Evolutionary conservation across 164 flowering plant genomes (phyloP).

Genomic region (Magnolia kwangsiensis): DNA sequence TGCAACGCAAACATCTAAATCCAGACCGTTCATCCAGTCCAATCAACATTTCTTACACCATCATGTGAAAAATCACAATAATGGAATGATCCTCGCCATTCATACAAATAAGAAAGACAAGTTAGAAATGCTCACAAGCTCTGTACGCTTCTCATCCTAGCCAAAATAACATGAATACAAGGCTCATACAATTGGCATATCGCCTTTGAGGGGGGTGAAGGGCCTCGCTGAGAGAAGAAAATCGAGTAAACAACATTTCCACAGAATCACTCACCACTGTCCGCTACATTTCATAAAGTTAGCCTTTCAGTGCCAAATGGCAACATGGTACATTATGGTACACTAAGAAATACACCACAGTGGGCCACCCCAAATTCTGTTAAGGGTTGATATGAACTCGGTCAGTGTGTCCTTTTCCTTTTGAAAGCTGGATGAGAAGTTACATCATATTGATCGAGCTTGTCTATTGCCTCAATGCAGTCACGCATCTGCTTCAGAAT

Average conservation of each 20-base stretch:
- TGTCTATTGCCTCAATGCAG: constrained; percentile 51
- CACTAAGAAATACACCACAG: not conserved
- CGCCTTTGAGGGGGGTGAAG: not conserved
- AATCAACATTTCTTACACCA: not conserved
- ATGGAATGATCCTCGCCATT: constrained; percentile 4
- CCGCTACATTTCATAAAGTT: not conserved
- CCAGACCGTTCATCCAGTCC: not conserved
- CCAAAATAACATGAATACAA: constrained; percentile 1
- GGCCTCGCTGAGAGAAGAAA: not conserved
- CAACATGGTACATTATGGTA: constrained; percentile 2
- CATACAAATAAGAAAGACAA: not conserved
- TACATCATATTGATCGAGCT: constrained; percentile 35
- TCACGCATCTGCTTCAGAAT: constrained; percentile 61
- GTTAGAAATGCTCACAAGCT: not conserved
- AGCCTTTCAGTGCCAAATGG: not conserved
- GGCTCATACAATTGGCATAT: not conserved
- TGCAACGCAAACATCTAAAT: not conserved
- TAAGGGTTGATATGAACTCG: constrained; percentile 3
- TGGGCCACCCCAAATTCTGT: not conserved
- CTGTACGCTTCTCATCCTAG: not conserved
- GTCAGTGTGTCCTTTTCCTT: constrained; percentile 40
- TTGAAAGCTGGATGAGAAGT: constrained; percentile 63
- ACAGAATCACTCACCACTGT: not conserved
- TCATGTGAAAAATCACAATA: not conserved
- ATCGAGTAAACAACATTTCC: too few species aligned